Conservation (phyloP, 805 yeast species). For the Danielia oregonensis region DNA sequence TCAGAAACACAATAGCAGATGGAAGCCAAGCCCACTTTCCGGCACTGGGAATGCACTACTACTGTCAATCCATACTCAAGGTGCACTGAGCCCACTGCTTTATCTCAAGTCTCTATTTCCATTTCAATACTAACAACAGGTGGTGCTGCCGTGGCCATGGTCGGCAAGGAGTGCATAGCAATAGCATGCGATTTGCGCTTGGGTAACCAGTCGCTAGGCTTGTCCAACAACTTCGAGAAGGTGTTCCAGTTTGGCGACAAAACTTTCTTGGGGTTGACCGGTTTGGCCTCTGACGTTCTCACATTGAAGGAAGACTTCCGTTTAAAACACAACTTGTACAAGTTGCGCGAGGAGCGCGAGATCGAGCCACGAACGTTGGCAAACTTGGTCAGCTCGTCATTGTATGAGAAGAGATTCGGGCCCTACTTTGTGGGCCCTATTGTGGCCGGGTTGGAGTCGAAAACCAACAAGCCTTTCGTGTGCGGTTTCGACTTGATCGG, state of each 20-base stretch:
- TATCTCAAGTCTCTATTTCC: no score
- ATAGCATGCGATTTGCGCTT: constrained; percentile 93
- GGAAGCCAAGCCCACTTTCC: no score
- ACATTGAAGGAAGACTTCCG: constrained; percentile 81
- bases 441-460: constrained; percentile 90
- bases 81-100: no score
- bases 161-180: constrained; percentile 97
- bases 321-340: constrained; percentile 81
- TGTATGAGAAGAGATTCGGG: constrained; percentile 89
- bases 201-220: constrained; percentile 91
- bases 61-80: no score
- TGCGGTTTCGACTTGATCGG: constrained; percentile 97
- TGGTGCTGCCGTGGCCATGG: constrained; percentile 98
- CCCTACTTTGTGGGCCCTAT: constrained; percentile 97
- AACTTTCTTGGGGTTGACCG: constrained; percentile 88
- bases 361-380: constrained; percentile 95
- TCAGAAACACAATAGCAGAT: no score
- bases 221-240: constrained; percentile 90
- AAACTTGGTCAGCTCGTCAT: constrained; percentile 81
- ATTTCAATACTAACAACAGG: constrained; percentile 39
- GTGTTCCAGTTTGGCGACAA: constrained; percentile 77
- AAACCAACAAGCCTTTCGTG: constrained; percentile 78
- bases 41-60: no score
- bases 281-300: constrained; percentile 89
- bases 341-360: constrained; percentile 82